phyloP scores from a whole-genome alignment of 352 stramenopile species.

The Globisporangium alternatum region DNA sequence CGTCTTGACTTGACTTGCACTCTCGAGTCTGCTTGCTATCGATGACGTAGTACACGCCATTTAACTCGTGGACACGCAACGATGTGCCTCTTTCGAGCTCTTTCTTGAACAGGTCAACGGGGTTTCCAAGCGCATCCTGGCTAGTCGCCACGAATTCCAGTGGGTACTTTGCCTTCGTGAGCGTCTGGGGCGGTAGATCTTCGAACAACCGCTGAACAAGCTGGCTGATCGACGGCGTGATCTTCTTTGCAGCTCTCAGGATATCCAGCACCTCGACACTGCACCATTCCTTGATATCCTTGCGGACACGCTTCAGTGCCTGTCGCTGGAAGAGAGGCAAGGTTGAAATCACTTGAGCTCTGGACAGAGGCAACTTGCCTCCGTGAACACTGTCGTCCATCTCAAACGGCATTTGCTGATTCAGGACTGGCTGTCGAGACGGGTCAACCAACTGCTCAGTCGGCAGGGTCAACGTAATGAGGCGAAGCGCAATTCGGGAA shows the following conservation, averaged over 20 bases:
- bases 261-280: slow-evolving; percentile 81
- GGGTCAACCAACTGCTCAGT: slow-evolving; percentile 67
- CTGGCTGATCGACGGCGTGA: slow-evolving; percentile 60
- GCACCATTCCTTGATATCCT: slow-evolving; percentile 83
- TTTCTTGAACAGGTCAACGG: slow-evolving; percentile 59
- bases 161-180: slow-evolving; percentile 68
- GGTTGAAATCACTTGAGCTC: slow-evolving; percentile 48
- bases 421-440: slow-evolving; percentile 21
- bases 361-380: slow-evolving; percentile 24
- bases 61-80: slow-evolving; percentile 51
- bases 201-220: slow-evolving; percentile 77
- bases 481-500: slow-evolving; percentile 57
- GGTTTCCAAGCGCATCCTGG: slow-evolving; percentile 55
- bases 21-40: slow-evolving; percentile 17
- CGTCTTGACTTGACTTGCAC: not conserved
- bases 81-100: slow-evolving; percentile 46
- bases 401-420: slow-evolving; percentile 49
- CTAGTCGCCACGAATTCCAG: slow-evolving; percentile 65
- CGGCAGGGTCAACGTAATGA: slow-evolving; percentile 75
- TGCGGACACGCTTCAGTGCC: slow-evolving; percentile 59
- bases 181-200: slow-evolving; percentile 47
- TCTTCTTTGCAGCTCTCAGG: slow-evolving; percentile 54
- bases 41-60: slow-evolving; percentile 73
- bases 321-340: slow-evolving; percentile 75
- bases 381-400: slow-evolving; percentile 37